phyloP scores from a whole-genome alignment of 2,329 filamentous ascomycete species.

The Dendryphion nanum region DNA sequence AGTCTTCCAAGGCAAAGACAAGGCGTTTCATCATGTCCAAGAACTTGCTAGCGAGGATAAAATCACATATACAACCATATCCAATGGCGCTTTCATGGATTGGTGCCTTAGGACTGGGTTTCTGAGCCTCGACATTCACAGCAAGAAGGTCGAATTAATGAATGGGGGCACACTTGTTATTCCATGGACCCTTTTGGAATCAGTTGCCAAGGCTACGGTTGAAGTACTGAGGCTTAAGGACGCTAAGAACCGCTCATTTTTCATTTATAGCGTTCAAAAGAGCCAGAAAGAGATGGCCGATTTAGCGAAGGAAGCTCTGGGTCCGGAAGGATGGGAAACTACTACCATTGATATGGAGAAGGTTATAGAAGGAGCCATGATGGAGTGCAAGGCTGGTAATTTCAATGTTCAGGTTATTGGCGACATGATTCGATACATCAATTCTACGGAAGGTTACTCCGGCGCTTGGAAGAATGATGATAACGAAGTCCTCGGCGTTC shows the following conservation, averaged over 20 bases:
- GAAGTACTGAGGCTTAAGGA: constrained; percentile 4
- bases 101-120: constrained; percentile 8
- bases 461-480: neutral
- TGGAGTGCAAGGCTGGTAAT: constrained; percentile 3
- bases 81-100: constrained; percentile 11
- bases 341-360: constrained; percentile 3
- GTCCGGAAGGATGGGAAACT: constrained; percentile 6
- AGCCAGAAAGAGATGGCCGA: constrained; percentile 9
- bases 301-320: constrained; percentile 6
- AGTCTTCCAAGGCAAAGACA: constrained; percentile 8
- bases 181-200: constrained; percentile 6
- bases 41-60: constrained; percentile 4
- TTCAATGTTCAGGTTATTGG: constrained; percentile 6
- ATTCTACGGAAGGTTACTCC: neutral
- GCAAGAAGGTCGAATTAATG: constrained; percentile 6
- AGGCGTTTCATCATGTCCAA: constrained; percentile 9
- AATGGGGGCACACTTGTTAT: constrained; percentile 6
- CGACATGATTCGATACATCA: constrained; percentile 9
- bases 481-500: neutral
- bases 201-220: constrained; percentile 1
- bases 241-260: constrained; percentile 8
- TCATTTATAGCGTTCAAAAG: constrained; percentile 8
- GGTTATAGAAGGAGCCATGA: neutral
- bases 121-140: constrained; percentile 8
- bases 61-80: constrained; percentile 10